Conservation (phyloP, 2,329 filamentous ascomycete species). For the Fusarium sp. region DNA sequence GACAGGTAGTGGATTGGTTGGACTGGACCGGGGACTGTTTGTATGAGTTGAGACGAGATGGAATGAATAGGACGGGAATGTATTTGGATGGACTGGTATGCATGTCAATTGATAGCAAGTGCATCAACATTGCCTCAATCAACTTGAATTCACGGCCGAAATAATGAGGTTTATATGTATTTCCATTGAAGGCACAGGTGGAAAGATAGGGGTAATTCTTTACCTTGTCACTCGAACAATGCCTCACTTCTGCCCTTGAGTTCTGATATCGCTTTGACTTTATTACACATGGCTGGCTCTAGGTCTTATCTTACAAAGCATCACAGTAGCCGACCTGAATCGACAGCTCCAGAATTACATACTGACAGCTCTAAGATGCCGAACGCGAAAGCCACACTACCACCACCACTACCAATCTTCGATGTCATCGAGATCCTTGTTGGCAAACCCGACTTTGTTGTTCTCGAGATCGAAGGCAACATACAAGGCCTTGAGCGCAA, state of each 20-base stretch:
- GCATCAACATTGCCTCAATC: conserved; percentile 12
- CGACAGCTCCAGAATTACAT: conserved; percentile 8
- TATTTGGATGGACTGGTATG: conserved; percentile 13
- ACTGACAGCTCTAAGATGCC: not conserved
- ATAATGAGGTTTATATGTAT: conserved; percentile 32
- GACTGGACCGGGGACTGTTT: not conserved
- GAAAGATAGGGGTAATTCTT: conserved; percentile 27
- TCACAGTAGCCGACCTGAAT: conserved; percentile 1
- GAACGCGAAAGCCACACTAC: not conserved
- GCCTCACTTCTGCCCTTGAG: not conserved
- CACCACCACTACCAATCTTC: conserved; percentile 8
- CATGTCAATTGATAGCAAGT: conserved; percentile 30
- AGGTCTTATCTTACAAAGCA: conserved; percentile 15
- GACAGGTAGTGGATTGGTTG: conserved; percentile 8
- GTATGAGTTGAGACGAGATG: conserved; percentile 3
- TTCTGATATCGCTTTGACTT: not conserved
- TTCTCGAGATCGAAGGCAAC: conserved; percentile 72
- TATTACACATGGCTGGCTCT: conserved; percentile 9
- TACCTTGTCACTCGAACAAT: conserved; percentile 2
- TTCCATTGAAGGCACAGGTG: not conserved
- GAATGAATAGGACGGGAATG: conserved; percentile 7
- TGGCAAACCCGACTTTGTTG: conserved; percentile 54
- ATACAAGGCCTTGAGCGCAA: conserved; percentile 81
- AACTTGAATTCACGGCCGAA: conserved; percentile 15
- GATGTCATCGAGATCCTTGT: conserved; percentile 50